phyloP scores from a whole-genome alignment of 257 asterid genomes.

The Mitragyna speciosa region DNA sequence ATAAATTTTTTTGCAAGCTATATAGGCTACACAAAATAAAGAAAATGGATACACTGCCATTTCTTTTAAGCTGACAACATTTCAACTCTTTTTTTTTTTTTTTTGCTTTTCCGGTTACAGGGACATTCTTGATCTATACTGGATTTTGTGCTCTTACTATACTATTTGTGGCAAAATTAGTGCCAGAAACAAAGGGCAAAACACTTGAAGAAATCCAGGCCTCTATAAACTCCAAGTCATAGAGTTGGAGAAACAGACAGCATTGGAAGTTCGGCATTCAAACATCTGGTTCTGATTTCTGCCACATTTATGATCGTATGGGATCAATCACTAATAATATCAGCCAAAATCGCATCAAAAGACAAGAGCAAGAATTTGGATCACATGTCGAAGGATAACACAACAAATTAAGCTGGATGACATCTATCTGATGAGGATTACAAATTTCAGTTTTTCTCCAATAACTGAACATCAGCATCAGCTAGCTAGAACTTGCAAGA shows the following conservation, averaged over 20 bases:
- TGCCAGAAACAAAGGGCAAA: constrained; percentile 89
- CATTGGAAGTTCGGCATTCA: not conserved
- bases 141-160: constrained; percentile 49
- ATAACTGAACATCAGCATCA: not conserved
- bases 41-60: not conserved
- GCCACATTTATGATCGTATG: not conserved
- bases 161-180: constrained; percentile 60
- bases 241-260: not conserved
- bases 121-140: constrained; percentile 57
- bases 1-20: not conserved
- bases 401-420: not conserved
- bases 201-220: constrained; percentile 84
- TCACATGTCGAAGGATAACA: not conserved
- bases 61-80: not conserved
- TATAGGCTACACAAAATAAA: too few species aligned
- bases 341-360: not conserved
- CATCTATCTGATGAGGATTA: not conserved
- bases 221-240: constrained; percentile 43
- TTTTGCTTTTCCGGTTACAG: too few species aligned
- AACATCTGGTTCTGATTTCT: constrained; percentile 9
- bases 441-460: not conserved
- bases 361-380: not conserved
- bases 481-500: not conserved
- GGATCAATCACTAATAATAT: not conserved
- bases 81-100: not conserved